Percentiles rank a stretch among this genome's conserved stretches.
phyloP scores from a whole-genome alignment of 1,284 basidiomycete genomes.

The Apiotrichum mycotoxinovorans region DNA sequence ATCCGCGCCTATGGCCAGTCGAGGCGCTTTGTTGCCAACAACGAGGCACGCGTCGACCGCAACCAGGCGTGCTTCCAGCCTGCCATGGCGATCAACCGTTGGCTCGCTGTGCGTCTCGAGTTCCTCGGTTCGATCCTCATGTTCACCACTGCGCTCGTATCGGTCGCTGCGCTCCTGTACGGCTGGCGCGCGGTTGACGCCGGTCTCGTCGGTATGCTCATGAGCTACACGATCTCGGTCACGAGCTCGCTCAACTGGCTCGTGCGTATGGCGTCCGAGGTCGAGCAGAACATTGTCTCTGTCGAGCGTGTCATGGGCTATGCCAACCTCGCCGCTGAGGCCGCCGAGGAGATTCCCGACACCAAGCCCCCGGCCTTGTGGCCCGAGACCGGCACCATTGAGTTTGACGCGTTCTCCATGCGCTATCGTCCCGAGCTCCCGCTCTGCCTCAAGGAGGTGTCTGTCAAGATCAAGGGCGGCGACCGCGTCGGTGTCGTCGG shows the following conservation, averaged over 20 bases:
- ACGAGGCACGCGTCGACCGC: conserved; percentile 64
- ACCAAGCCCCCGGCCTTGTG: conserved; percentile 62
- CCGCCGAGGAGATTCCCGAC: conserved; percentile 67
- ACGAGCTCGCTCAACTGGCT: conserved; percentile 78
- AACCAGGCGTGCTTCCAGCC: conserved; percentile 56
- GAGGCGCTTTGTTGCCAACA: conserved; percentile 68
- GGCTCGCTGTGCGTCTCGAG: conserved; percentile 58
- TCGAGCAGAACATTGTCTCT: conserved; percentile 90
- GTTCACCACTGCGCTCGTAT: conserved; percentile 65
- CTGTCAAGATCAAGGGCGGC: conserved; percentile 60
- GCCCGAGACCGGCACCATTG: conserved; percentile 72
- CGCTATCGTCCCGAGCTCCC: conserved; percentile 79
- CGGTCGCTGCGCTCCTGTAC: conserved; percentile 68
- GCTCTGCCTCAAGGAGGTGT: conserved; percentile 69
- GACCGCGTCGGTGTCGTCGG: conserved; percentile 84
- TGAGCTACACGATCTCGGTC: conserved; percentile 78
- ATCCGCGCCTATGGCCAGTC: conserved; percentile 76
- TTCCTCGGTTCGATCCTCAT: conserved; percentile 80
- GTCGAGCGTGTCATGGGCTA: conserved; percentile 66
- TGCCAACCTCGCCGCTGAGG: conserved; percentile 70
- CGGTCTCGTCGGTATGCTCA: conserved; percentile 83
- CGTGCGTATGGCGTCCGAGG: conserved; percentile 83
- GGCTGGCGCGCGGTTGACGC: conserved; percentile 66
- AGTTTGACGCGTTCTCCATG: conserved; percentile 74
- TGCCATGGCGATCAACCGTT: conserved; percentile 55